phyloP scores from a whole-genome alignment of 345 rosid species.

The Sonneratia caseolaris region DNA sequence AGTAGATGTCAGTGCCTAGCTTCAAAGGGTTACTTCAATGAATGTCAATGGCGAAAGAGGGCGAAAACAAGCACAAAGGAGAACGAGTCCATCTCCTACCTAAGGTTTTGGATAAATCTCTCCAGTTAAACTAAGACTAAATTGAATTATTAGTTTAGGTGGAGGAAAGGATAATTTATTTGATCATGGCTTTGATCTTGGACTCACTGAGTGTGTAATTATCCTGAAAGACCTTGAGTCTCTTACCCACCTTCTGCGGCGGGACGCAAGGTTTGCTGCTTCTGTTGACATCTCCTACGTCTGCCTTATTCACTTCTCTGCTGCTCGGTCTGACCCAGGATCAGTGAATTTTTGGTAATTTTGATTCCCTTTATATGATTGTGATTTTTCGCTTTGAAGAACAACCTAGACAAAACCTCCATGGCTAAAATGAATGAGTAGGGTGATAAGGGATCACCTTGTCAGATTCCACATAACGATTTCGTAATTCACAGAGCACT shows the following conservation, averaged over 20 bases:
- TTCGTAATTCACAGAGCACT: no score
- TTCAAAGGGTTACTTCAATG: neutral
- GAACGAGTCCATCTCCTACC: constrained; percentile 78
- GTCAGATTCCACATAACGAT: no score
- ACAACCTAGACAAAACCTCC: no score
- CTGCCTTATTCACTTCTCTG: constrained; percentile 16
- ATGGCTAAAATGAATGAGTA: no score
- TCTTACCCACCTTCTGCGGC: constrained; percentile 40
- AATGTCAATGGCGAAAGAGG: neutral
- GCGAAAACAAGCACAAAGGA: constrained; percentile 20
- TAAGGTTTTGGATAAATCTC: constrained; percentile 18
- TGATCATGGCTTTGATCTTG: constrained; percentile 63
- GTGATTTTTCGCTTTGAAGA: no score
- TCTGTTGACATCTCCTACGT: neutral
- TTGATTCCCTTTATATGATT: no score
- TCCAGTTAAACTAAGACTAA: neutral
- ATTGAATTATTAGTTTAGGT: constrained; percentile 2
- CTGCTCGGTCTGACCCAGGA: constrained; percentile 37
- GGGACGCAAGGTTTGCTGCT: constrained; percentile 15
- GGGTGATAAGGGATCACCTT: no score
- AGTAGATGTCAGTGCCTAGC: neutral
- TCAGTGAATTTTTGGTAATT: constrained; percentile 22
- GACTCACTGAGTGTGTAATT: constrained; percentile 64
- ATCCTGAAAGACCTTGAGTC: constrained; percentile 81
- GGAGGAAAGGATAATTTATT: neutral